Base-by-base conservation (phyloP, 192 early-diverging fungal genomes). In the Mortierella antarctica region DNA sequence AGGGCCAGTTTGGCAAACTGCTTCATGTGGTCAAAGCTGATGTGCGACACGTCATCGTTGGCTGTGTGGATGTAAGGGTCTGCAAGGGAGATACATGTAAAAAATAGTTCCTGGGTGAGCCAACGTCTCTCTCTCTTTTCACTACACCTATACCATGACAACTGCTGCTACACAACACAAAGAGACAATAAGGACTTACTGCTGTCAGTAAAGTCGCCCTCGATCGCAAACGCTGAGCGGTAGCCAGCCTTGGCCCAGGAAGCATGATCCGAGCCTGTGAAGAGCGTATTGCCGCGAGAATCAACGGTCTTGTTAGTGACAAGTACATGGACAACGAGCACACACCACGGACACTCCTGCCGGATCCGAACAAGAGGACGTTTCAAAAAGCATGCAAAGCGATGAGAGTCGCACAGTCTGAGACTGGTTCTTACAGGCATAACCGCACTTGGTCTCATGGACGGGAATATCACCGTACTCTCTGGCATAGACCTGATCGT, bases 11-110 rank as follows among this genome's bases (percentile, higher is more conserved):
- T 93, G 23, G 93, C 88, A 72, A 97, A 98, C 82, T 96, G 92
- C 13, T 88, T 88, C 90, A 97, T 94, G 79, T 99, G 97, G 51
- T 89, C 84, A 84, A 95, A 98, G 51, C 88, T 86, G 65, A 99
- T 87, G 23, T 93, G 87, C 15, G 89, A 87, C 10, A 95, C 73
- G 7, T 87, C 89, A 73, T 99, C 97, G 50, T 86, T 84, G 10
- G 91, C 83, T n/a, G 94, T 84, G 83, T 99, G 97, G 65, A 98
- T 94, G 56, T 91, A 86, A 13, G 91, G 91, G 65, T 58, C 71
- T 73, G 65, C 15, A 15, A 47, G 1, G 49, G 4, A 58, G n/a
- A 7, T 56, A 18, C 9, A 55, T 55, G 20, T 12, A 12, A n/a
- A 55, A 18, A 7, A 18, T n/a, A 9, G 21, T 20, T 56, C 54